Evolutionary conservation across 257 asterid species (phyloP).

Genomic region (Petunia secreta): DNA sequence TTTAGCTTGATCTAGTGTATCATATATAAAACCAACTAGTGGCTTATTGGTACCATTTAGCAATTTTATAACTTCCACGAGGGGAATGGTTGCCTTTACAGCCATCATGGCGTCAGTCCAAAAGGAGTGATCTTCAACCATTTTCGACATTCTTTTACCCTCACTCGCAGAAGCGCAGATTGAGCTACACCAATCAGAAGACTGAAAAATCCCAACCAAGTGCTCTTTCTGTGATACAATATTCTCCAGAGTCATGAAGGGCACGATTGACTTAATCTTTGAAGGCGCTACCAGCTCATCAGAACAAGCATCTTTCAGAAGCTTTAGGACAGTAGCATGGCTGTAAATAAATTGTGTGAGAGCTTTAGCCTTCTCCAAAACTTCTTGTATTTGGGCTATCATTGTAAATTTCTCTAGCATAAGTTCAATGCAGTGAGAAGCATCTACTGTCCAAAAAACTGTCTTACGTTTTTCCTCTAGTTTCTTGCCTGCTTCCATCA

Average conservation of each 20-base stretch:
- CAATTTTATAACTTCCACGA: constrained; percentile 46
- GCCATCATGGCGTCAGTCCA: constrained; percentile 49
- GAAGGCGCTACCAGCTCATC: constrained; percentile 39
- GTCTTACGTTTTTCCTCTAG: constrained; percentile 43
- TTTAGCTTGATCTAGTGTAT: constrained; percentile 66
- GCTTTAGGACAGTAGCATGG: constrained; percentile 34
- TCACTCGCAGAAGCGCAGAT: constrained; percentile 29
- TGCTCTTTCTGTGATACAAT: constrained; percentile 42
- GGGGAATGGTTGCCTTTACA: constrained; percentile 56
- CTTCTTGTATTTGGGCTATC: constrained; percentile 33
- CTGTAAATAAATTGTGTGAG: constrained; percentile 46
- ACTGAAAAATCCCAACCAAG: constrained; percentile 37
- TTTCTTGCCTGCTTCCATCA: constrained; percentile 52
- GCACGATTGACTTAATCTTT: constrained; percentile 32
- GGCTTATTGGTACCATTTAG: constrained; percentile 34
- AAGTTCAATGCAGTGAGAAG: constrained; percentile 61
- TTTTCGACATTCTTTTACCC: constrained; percentile 42
- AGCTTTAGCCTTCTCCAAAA: constrained; percentile 49
- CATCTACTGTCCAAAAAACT: constrained; percentile 61
- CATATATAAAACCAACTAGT: constrained; percentile 49
- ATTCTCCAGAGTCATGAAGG: constrained; percentile 58
- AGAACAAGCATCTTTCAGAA: constrained; percentile 33
- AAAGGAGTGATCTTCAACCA: constrained; percentile 49
- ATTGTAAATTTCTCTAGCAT: constrained; percentile 53
- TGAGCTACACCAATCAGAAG: constrained; percentile 35